A percentile compares a stretch with the other conserved stretches of the same genome.
Conservation (phyloP, 257 asterid genomes). For the Buddleja alternifolia region DNA sequence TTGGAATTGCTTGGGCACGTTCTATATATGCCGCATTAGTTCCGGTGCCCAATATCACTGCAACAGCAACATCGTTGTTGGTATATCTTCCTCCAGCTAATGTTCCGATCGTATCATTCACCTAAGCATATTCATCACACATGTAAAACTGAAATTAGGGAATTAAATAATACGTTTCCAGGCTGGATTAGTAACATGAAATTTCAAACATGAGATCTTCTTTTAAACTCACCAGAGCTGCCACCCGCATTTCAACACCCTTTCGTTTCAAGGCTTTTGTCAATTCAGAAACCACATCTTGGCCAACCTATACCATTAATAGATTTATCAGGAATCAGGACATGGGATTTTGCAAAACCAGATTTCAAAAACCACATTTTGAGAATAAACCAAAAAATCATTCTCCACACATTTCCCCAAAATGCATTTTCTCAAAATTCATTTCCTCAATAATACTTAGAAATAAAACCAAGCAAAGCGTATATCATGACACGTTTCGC, state of each 20-base stretch:
- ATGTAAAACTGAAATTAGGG: constrained; percentile 13
- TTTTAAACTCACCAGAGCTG: constrained; percentile 67
- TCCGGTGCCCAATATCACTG: constrained; percentile 92
- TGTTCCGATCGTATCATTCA: constrained; percentile 90
- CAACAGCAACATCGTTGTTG: constrained; percentile 62
- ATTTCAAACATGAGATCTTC: background rate
- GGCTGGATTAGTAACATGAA: background rate
- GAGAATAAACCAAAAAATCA: too few relatives aligned
- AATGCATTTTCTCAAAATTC: too few relatives aligned
- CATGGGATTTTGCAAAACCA: too few relatives aligned
- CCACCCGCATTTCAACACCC: constrained; percentile 72
- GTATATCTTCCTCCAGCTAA: constrained; percentile 84
- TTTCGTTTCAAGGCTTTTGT: constrained; percentile 73
- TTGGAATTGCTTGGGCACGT: constrained; percentile 90
- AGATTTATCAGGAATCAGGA: background rate
- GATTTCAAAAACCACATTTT: too few relatives aligned
- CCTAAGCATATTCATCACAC: constrained; percentile 48
- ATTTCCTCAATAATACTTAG: too few relatives aligned
- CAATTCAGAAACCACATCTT: constrained; percentile 75
- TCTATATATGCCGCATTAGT: constrained; percentile 92
- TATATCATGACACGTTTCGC: too few relatives aligned
- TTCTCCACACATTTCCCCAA: too few relatives aligned
- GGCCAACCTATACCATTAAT: constrained; percentile 61
- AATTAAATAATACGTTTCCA: background rate
- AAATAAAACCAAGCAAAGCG: too few relatives aligned